These are phyloP conservation scores for Podospora pseudopauciseta DNA, from an alignment of 495 filamentous ascomycete species.

Conservation along the genomic window DNA sequence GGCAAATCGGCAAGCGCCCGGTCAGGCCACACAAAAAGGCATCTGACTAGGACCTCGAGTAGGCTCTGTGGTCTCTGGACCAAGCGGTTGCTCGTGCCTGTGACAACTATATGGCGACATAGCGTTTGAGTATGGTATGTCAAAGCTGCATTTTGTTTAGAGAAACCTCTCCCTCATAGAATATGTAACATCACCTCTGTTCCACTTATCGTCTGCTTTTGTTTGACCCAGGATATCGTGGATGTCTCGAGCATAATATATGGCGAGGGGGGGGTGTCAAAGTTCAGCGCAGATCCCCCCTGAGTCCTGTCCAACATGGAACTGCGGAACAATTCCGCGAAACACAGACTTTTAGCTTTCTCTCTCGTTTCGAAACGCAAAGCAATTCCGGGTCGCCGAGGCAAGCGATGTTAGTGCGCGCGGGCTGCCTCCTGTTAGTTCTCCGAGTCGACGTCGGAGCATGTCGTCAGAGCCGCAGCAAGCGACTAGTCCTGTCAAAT, in stretches of 20 bases:
- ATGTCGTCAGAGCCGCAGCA: background rate
- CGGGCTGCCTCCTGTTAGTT: background rate
- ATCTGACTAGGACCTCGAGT: background rate
- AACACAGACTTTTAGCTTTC: background rate
- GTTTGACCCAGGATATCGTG: background rate
- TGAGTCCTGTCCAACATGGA: background rate
- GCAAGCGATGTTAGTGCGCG: background rate
- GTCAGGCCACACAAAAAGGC: constrained; percentile 11
- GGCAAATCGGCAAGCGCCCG: constrained; percentile 52
- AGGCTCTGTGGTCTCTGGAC: background rate
- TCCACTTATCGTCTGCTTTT: background rate
- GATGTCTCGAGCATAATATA: background rate
- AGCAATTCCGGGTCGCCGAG: background rate
- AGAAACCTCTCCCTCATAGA: background rate
- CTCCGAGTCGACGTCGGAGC: background rate
- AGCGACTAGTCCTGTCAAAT: background rate
- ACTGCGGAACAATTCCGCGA: background rate
- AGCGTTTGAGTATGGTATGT: background rate
- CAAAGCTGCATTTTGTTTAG: background rate
- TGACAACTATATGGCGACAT: background rate
- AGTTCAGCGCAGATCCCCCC: background rate
- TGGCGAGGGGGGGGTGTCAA: background rate
- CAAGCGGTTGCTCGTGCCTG: background rate
- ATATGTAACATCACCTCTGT: background rate
- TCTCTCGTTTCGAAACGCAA: no score